Conservation (phyloP, 202 grass and related monocot species). For the Zizania palustris region DNA sequence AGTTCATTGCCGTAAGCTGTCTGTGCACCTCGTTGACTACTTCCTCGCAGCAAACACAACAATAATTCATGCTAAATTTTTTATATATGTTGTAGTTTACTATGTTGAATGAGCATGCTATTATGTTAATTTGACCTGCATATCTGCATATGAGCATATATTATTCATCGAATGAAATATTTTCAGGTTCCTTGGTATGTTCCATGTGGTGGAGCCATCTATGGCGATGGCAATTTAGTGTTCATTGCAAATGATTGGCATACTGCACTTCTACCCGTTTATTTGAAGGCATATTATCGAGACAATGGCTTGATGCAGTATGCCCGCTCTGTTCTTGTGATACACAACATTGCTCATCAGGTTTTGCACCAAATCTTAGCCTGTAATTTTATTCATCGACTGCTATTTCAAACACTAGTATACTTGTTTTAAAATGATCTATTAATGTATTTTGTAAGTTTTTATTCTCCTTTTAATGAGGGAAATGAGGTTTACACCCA, state of each 20-base stretch:
- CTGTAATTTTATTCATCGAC: not conserved
- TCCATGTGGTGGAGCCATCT: conserved; percentile 73
- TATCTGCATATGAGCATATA: not conserved
- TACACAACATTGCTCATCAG: conserved; percentile 98
- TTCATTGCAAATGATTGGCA: conserved; percentile 99
- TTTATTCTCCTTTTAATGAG: not conserved
- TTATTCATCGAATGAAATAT: conserved; percentile 23
- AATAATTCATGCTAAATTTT: not conserved
- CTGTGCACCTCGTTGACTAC: conserved; percentile 7
- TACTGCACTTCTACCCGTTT: conserved; percentile 83
- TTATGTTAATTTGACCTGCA: not conserved
- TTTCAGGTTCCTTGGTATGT: conserved; percentile 81
- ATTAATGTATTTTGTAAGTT: not conserved
- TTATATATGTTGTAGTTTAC: not conserved
- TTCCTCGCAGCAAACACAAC: conserved; percentile 3
- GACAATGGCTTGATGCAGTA: conserved; percentile 93
- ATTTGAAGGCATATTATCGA: conserved; percentile 91
- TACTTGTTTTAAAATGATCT: conserved; percentile 12
- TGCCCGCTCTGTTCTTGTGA: conserved; percentile 82
- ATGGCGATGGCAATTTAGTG: conserved; percentile 92
- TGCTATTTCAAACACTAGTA: not conserved
- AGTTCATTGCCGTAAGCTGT: conserved; percentile 9
- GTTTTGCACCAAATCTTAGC: conserved; percentile 43
- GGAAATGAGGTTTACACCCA: not conserved
- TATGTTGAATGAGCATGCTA: not conserved